These are phyloP conservation scores for Lepidium africanum DNA, from an alignment of 345 rosid species.

Conservation along the genomic window DNA sequence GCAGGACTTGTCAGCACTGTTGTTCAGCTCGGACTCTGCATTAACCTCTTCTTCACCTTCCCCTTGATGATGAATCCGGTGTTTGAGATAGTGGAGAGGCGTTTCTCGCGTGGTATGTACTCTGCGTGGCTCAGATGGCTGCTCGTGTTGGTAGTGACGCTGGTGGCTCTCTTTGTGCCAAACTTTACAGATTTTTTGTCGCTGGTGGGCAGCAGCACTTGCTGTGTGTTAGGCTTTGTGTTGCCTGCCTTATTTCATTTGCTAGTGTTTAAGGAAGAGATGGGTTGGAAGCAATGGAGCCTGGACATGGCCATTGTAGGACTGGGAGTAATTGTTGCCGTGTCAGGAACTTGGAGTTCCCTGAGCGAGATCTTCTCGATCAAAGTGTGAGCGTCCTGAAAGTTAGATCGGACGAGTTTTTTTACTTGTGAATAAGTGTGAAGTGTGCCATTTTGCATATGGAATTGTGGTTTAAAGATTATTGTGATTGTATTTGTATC, in stretches of 20 bases:
- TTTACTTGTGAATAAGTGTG: constrained; percentile 7
- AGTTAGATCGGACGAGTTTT: background rate
- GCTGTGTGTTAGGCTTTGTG: constrained; percentile 72
- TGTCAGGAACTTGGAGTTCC: constrained; percentile 75
- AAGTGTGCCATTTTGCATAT: background rate
- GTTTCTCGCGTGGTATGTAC: constrained; percentile 48
- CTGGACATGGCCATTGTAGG: constrained; percentile 43
- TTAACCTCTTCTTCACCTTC: constrained; percentile 83
- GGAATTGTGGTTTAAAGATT: background rate
- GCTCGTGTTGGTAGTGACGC: constrained; percentile 52
- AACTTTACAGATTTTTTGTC: constrained; percentile 86
- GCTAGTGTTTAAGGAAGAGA: constrained; percentile 74
- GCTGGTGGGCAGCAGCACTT: constrained; percentile 81
- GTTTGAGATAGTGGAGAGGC: constrained; percentile 77
- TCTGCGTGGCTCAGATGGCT: constrained; percentile 79
- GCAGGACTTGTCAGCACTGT: constrained; percentile 45
- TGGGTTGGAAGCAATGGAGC: constrained; percentile 55
- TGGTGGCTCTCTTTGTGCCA: constrained; percentile 68
- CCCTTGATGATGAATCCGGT: constrained; percentile 95
- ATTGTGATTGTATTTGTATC: constrained; percentile 16
- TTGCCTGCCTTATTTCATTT: constrained; percentile 76
- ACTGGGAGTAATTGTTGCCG: constrained; percentile 49
- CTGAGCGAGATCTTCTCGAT: constrained; percentile 54
- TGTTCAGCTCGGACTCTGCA: constrained; percentile 75
- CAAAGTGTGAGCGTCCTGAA: constrained; percentile 16